Evolutionary conservation across 257 asterid genomes (phyloP), one percentile per base, ranked within the genome.

Genomic region (Ajuga chamaepitys): DNA sequence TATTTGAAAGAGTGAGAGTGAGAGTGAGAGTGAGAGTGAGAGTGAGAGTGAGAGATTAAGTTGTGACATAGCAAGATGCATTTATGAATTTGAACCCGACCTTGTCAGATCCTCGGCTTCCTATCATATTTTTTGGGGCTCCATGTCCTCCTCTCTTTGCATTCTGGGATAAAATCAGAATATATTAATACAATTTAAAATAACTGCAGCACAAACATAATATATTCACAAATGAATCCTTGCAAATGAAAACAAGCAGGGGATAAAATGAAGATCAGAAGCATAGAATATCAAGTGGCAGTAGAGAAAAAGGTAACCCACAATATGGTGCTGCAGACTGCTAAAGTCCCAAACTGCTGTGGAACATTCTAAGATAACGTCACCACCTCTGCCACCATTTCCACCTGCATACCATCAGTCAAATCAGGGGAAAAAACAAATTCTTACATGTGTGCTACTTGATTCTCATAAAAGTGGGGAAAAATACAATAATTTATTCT

Each of bases 301-400:
- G 12, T 25, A 61, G 67, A 67, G 62, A 73, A 74, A n/a, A 45
- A 51, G 70, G 58, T 61, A 70, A 79, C 95, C 34, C 67, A 93
- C 97, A 11, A 76, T 57, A 66, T 89, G 99, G 78, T 86, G 97
- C 71, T 87, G 97, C 79, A 93, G 78, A 74, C 92, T 42, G 75
- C 99, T 89, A 77, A 89, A 86, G 82, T 93, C 97, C 97, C 99
- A 93, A 34, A 83, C 85, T 37, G 91, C 64, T 26, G 90, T 61
- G 14, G 95, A 86, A 66, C 92, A 83, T 78, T 93, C 97, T 77
- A 93, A 77, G 58, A 93, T 78, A 28, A 93, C 96, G 14, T 93
- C 92, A 61, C 99, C 99, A 35, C 99, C 97, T 80, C 83, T 74
- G 62, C 99, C 99, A 64, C 99, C 99, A 81, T 83, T 83, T 44